Conservation (phyloP, 345 rosid genomes). For the Lumnitzera littorea region DNA sequence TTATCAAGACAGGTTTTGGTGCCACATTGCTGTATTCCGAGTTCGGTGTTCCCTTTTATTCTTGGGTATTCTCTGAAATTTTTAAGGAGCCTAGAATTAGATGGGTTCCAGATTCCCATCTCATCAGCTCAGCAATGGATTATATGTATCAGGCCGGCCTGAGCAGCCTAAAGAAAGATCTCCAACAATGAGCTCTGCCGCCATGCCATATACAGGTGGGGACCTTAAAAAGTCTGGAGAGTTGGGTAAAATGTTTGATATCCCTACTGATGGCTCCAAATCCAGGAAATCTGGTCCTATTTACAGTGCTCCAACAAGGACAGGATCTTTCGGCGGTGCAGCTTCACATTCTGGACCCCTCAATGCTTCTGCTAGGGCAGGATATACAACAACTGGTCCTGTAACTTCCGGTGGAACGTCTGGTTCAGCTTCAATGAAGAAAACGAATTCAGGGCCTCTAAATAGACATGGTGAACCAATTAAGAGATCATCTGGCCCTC, state of each 20-base stretch:
- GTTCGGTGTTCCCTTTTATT: not conserved
- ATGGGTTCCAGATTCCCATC: constrained; percentile 95
- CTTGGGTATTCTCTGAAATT: not conserved
- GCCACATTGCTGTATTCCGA: not conserved
- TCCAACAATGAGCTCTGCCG: constrained; percentile 80
- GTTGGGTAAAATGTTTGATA: constrained; percentile 93
- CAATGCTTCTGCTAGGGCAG: constrained; percentile 68
- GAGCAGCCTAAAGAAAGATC: constrained; percentile 84
- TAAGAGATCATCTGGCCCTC: constrained; percentile 89
- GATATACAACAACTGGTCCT: constrained; percentile 66
- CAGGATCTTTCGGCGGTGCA: constrained; percentile 84
- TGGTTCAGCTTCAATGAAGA: constrained; percentile 77
- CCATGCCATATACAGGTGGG: constrained; percentile 97
- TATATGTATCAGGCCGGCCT: constrained; percentile 84
- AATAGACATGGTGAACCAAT: constrained; percentile 89
- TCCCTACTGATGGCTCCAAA: constrained; percentile 58
- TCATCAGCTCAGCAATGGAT: constrained; percentile 86
- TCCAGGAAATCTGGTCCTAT: constrained; percentile 96
- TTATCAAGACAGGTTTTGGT: not conserved
- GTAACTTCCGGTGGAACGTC: constrained; percentile 49
- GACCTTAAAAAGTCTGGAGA: constrained; percentile 93
- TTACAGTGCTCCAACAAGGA: constrained; percentile 67
- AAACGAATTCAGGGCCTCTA: constrained; percentile 88
- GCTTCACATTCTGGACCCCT: constrained; percentile 81
- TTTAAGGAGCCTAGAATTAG: constrained; percentile 10